Evolutionary conservation across 345 rosid species (phyloP), one percentile per base, ranked within the genome.

Genomic region (Crucihimalaya himalaica): DNA sequence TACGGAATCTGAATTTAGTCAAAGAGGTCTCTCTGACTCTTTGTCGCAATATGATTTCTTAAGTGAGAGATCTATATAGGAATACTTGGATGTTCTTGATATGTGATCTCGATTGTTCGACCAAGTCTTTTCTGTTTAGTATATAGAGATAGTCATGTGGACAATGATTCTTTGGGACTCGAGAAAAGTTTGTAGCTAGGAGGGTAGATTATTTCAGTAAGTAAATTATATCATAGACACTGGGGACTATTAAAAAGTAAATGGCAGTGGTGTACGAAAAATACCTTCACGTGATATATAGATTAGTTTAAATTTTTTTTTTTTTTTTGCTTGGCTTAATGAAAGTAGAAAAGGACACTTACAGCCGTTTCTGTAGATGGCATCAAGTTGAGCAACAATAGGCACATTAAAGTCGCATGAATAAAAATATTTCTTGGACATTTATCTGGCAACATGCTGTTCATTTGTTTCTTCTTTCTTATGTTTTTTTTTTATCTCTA

Each of bases 401-500:
- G 12, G 67, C 35, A 21, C 25, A 20, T 20, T 31, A 32, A 29
- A 31, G 58, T 46, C 11, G 23, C 66, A 71, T 25, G 75, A n/a
- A 50, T 40, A 34, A 21, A 20, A 23, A 45, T 11, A 48, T 59
- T 23, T 20, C 35, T 19, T 37, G 61, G 47, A 14, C 31, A 15
- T 52, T 13, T 37, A 52, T 50, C 35, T n/a, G 21, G 47, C 35
- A 63, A 60, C 50, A 50, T 2, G 52, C 53, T 48, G 14, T 58
- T 74, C 35, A 39, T 50, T 47, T 57, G 60, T 56, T 55, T 73
- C 18, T 68, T 67, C 16, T 53, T 68, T 67, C 16, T 53, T 21
- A 1, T 50, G 75, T 5, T 59, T 68, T 18, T 39, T 7, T 42
- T 67, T 27, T 70, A 4, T 12, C 16, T 51, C 34, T 84, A 94